Percentiles rank a stretch among this genome's conserved stretches.
Conservation (phyloP, 805 yeast genomes). For the Suhomyces faveliae region DNA sequence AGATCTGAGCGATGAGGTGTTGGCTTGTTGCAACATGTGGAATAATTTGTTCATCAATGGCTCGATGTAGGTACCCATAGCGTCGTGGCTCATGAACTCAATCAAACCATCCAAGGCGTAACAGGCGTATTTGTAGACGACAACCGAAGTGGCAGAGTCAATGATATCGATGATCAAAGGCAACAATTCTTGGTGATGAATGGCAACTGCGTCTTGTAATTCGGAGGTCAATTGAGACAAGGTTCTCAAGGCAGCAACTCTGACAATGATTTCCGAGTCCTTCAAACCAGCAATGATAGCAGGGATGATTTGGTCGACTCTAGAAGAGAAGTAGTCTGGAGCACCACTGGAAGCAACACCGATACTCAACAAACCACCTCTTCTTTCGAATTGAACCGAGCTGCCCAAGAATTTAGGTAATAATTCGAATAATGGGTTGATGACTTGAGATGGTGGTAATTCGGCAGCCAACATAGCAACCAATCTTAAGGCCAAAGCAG, state of each 20-base stretch:
- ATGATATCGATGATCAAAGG: slow-evolving; percentile 86
- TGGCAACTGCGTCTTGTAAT: slow-evolving; percentile 81
- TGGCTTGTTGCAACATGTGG: slow-evolving; percentile 74
- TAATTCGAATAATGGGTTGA: slow-evolving; percentile 71
- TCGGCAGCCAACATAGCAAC: slow-evolving; percentile 75
- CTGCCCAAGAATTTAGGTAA: slow-evolving; percentile 52
- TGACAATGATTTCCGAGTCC: slow-evolving; percentile 71
- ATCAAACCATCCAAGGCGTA: slow-evolving; percentile 86
- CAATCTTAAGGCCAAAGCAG: slow-evolving; percentile 74
- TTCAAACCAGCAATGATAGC: slow-evolving; percentile 72
- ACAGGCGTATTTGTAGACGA: slow-evolving; percentile 88
- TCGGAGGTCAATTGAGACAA: slow-evolving; percentile 77
- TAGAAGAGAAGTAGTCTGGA: slow-evolving; percentile 83
- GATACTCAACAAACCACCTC: slow-evolving; percentile 81
- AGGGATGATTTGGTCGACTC: slow-evolving; percentile 70
- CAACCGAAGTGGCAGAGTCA: slow-evolving; percentile 78
- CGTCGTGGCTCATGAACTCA: slow-evolving; percentile 87
- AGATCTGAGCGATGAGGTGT: slow-evolving; percentile 69
- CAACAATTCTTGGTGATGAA: slow-evolving; percentile 75
- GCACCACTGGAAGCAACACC: slow-evolving; percentile 89
- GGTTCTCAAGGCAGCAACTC: slow-evolving; percentile 82
- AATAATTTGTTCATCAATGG: slow-evolving; percentile 89
- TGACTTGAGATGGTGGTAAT: slow-evolving; percentile 90
- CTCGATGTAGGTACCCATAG: slow-evolving; percentile 75
- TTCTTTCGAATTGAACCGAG: slow-evolving; percentile 72